These are phyloP conservation scores for Pseudocercospora pini-densiflorae DNA, from an alignment of 2,329 filamentous ascomycete genomes.

Conservation along the genomic window DNA sequence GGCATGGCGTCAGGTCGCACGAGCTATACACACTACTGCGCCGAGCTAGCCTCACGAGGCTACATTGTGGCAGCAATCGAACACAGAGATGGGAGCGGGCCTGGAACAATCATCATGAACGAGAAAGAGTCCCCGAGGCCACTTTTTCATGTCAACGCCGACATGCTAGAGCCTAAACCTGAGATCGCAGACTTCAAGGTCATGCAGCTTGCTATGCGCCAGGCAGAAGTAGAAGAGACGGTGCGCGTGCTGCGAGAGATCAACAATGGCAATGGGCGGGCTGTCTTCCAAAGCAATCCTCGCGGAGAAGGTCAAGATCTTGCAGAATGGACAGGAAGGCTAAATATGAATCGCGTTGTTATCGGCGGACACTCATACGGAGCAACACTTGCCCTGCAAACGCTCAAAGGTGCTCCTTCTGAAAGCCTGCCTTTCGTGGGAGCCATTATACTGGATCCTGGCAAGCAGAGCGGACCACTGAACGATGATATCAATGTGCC, in stretches of 20 bases:
- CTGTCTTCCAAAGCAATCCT: conserved; percentile 50
- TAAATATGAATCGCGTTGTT: conserved; percentile 61
- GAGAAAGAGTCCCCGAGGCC: conserved; percentile 39
- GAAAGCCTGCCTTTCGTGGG: conserved; percentile 56
- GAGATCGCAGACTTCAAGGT: conserved; percentile 45
- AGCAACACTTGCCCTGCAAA: conserved; percentile 66
- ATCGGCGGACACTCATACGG: conserved; percentile 70
- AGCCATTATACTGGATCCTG: conserved; percentile 68
- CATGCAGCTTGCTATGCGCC: conserved; percentile 49
- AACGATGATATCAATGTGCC: conserved; percentile 65
- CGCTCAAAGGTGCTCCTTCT: conserved; percentile 56
- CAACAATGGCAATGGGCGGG: conserved; percentile 43
- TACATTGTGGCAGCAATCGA: conserved; percentile 53
- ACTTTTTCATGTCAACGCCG: conserved; percentile 45
- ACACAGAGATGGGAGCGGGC: conserved; percentile 53
- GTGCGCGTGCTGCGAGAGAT: conserved; percentile 47
- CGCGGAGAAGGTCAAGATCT: conserved; percentile 55
- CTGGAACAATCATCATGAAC: conserved; percentile 48
- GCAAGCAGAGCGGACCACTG: conserved; percentile 65
- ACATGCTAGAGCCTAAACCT: conserved; percentile 39
- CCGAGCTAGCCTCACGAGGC: conserved; percentile 52
- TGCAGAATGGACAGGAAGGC: conserved; percentile 56
- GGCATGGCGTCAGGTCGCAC: conserved; percentile 53
- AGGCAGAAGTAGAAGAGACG: conserved; percentile 53
- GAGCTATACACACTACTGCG: conserved; percentile 52